Evolutionary conservation across 139 green algal species (phyloP), one percentile per base, ranked within the genome.

Genomic region (Chlorella sp.): DNA sequence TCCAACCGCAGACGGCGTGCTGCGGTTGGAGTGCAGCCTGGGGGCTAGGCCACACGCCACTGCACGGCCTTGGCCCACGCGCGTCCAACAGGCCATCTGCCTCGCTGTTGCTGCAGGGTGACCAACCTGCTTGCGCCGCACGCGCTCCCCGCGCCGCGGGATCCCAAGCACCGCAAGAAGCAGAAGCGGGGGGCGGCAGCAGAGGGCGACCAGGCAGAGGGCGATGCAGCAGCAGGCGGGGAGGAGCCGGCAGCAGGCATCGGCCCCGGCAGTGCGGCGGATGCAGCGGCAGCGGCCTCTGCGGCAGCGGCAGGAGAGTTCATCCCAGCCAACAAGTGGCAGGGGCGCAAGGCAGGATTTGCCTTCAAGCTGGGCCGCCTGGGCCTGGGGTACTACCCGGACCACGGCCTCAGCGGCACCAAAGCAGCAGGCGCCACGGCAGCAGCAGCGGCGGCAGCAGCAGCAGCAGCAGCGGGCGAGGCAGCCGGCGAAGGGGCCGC

Each of bases 311-410:
- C 74, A 36, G 72, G 38, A 9, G 38, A 47, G 25, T 96, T 95
- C 82, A 71, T 87, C 20, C 83, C 93, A 3, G 82, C 85, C 1
- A 21, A 57, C 5, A 65, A 69, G 28, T 98, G 97, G 44, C 39
- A 74, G 3, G 94, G 95, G 16, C 63, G 87, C 4, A 83, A 82
- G 38, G 73, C 89, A 4, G 94, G 95, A 55, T 95, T 89, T 65
- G 86, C 92, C 0, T 98, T 98, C 89, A 94, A 94, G 76, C 81
- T 85, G 34, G 94, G 94, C 2, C 13, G 78, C 0, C 84, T 84
- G 68, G 96, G 96, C 3, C 71, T 95, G 56, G 96, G 96, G 0
- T 98, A 98, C 86, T 98, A 98, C 90, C 78, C 51, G 21, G 94
- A 97, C 69, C n/a, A 41, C 15, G 90, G 90, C 6, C 71, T 57